phyloP scores from a whole-genome alignment of 2,329 filamentous ascomycete genomes.

The Colletotrichum incanum region DNA sequence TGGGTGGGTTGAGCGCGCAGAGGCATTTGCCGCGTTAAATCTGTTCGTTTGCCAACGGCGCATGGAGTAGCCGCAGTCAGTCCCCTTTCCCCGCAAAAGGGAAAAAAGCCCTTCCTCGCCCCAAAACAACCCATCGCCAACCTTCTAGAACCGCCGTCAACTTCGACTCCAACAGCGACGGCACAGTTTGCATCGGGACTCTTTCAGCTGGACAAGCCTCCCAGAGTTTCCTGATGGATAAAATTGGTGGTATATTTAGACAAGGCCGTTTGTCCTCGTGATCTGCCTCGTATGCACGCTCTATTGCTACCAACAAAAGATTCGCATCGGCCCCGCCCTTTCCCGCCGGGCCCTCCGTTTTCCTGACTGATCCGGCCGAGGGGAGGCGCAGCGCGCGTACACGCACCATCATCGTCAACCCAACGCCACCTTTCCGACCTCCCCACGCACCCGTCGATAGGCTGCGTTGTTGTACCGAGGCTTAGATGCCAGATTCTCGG shows the following conservation, averaged over 20 bases:
- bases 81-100: not conserved
- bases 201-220: not conserved
- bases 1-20: not conserved
- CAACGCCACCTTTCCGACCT: constrained; percentile 33
- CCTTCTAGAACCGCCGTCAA: not conserved
- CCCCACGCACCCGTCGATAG: constrained; percentile 15
- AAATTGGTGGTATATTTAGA: constrained; percentile 37
- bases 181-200: not conserved
- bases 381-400: constrained; percentile 32
- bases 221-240: not conserved
- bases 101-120: not conserved
- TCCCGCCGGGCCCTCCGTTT: not conserved
- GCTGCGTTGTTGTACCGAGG: not conserved
- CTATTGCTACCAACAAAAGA: not conserved
- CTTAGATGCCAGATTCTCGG: not conserved
- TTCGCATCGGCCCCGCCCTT: not conserved
- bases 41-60: not conserved
- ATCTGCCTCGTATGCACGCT: constrained; percentile 15
- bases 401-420: constrained; percentile 23
- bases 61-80: not conserved
- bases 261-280: constrained; percentile 25
- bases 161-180: not conserved
- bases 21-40: not conserved
- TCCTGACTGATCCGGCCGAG: not conserved
- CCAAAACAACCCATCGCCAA: not conserved